Evolutionary conservation across 306 rosid species (phyloP), one percentile per base, ranked within the genome.

Genomic region (Ammopiptanthus mongolicus): DNA sequence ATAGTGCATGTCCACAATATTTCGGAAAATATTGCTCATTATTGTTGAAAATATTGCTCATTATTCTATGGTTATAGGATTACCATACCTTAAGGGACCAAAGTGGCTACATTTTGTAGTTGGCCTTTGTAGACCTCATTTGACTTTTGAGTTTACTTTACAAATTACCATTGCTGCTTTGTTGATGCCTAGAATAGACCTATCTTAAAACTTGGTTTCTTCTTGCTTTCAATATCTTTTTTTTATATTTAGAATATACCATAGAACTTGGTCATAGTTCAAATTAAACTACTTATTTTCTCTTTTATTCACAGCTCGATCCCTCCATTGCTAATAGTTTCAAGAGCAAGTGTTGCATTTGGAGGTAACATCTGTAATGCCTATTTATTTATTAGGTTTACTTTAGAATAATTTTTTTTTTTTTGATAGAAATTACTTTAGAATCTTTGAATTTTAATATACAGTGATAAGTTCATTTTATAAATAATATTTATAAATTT

Each of bases 31-130:
- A n/a, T n/a, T n/a, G n/a, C n/a, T n/a, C n/a, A n/a, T n/a, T 17
- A 73, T 71, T 76, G 51, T 68, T 80, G 29, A 67, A 41, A 34
- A 25, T 37, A 21, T 59, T 85, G 41, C 79, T 87, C 36, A 81
- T 55, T 71, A 14, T 56, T 71, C 71, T n/a, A 77, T 75, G 57
- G 75, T 79, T 87, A 70, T 78, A 95, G 97, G 99, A 46, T 83
- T 92, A 37, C 99, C 96, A 0, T 87, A 85, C 85, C 91, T 95
- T 73, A 91, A 90, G 88, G 97, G 98, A 81, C 96, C 98, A 42
- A 95, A 86, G 89, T 95, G 98, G 98, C 89, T 95, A 78, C 98
- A 97, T 79, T 90, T 91, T 60, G 70, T 86, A 22, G 93, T 84
- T 37, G 99, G 97, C 97, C 96, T 90, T 87, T 6, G 92, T 83